Evolutionary conservation across 164 flowering plant genomes (phyloP), one percentile per base, ranked within the genome.

Genomic region (Piper longum): DNA sequence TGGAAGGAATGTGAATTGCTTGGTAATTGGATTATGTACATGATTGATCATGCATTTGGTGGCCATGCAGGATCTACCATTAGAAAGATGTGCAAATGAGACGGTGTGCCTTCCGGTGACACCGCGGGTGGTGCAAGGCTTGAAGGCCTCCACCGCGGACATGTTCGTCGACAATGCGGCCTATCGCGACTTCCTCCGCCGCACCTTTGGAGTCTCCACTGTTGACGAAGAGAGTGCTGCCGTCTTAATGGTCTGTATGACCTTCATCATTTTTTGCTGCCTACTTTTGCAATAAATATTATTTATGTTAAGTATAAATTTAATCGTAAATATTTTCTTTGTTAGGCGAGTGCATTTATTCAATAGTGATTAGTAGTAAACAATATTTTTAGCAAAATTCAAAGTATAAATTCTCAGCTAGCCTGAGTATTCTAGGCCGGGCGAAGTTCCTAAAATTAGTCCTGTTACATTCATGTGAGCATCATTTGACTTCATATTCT

Each of bases 191-290:
- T 83, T 79, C 54, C 76, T 85, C 42, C 80, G 75, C 70, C 17
- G 70, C 0, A 59, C 71, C 14, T 78, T 85, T 57, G 56, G 68
- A 43, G 80, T 78, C 55, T 79, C 85, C 0, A 77, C 85, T 0
- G 82, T 72, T 7, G 91, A 85, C 57, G 79, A 75, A 72, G 86
- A 83, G 66, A 82, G 82, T 41, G 67, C 78, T 1, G 86, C 82
- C 5, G 63, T 82, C 1, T 66, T 81, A 19, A 73, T 81, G 81
- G 84, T 79, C 1, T 64, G 75, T 4, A 18, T 58, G 17, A 14
- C 19, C 14, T 58, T 14, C 18, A 1, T 12, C 42, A 36, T 36
- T 36, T 58, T 58, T 19, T 58, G 41, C 61, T 18, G 36, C 2
- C 36, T 26, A 26, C 36, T 26, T 26, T 26, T 26, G 36, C 36